These are phyloP conservation scores for Cytospora piceicola DNA, from an alignment of 2,329 filamentous ascomycete species.

Conservation along the genomic window DNA sequence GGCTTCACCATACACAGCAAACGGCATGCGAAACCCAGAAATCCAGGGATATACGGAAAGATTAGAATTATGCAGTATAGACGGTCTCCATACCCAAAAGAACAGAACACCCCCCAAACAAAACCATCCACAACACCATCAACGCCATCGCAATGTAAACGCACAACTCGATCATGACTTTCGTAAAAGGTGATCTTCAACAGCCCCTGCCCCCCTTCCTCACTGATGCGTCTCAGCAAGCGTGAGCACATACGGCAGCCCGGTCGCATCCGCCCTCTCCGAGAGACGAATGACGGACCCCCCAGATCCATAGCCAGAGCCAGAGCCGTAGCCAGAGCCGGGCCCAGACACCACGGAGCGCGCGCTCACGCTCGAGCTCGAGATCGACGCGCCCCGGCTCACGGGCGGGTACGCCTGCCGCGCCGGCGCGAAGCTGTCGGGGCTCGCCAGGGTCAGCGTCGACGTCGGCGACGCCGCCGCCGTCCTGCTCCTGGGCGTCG, in stretches of 20 bases:
- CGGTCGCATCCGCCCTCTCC: slow-evolving; percentile 40
- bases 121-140: background rate
- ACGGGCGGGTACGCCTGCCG: slow-evolving; percentile 44
- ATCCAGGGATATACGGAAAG: background rate
- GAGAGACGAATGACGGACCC: slow-evolving; percentile 53
- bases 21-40: background rate
- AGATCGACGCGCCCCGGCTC: slow-evolving; percentile 39
- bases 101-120: background rate
- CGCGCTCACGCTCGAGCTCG: slow-evolving; percentile 44
- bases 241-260: slow-evolving; percentile 46
- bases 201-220: background rate
- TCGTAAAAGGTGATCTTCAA: background rate
- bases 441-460: slow-evolving; percentile 39
- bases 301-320: slow-evolving; percentile 6
- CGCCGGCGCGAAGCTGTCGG: slow-evolving; percentile 48
- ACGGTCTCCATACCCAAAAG: background rate
- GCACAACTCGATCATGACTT: background rate
- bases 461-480: slow-evolving; percentile 43
- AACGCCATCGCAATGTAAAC: background rate
- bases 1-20: background rate
- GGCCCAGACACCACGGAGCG: background rate
- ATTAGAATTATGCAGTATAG: slow-evolving; percentile 25
- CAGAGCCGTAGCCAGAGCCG: background rate
- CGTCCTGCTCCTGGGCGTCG: slow-evolving; percentile 52
- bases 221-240: slow-evolving; percentile 30